Conservation (phyloP, 2,329 filamentous ascomycete genomes). For the Arthrobotrys sphaeroides region DNA sequence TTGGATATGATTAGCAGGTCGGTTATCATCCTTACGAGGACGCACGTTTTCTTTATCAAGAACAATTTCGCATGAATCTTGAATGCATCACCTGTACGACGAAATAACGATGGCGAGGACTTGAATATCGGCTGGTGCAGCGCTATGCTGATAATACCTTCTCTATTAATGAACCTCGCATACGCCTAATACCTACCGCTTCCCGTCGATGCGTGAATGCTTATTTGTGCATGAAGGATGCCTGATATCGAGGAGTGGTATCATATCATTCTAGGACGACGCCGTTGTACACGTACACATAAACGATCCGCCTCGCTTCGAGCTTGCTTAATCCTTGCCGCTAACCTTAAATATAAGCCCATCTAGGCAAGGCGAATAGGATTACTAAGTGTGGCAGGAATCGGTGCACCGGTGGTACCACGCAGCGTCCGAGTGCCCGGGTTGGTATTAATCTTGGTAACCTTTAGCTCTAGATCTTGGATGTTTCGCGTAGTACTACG, state of each 20-base stretch:
- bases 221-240: background rate
- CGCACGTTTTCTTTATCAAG: no score
- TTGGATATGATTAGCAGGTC: background rate
- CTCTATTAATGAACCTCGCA: background rate
- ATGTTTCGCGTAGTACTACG: no score
- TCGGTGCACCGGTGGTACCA: no score
- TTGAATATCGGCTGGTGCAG: no score
- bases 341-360: background rate
- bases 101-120: no score
- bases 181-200: background rate
- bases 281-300: no score
- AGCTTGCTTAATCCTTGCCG: background rate
- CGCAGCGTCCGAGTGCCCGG: no score
- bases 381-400: background rate
- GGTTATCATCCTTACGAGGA: background rate
- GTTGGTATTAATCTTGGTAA: no score
- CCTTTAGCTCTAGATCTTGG: no score
- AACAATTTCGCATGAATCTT: background rate
- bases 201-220: background rate
- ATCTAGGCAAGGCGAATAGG: conserved; percentile 7
- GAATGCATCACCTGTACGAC: no score
- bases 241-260: background rate
- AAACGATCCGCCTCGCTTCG: background rate
- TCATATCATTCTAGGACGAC: background rate
- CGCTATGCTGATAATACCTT: background rate